Evolutionary conservation across 176 grass and related monocot species (phyloP), one percentile per base, ranked within the genome.

Genomic region (Zoysia japonica): DNA sequence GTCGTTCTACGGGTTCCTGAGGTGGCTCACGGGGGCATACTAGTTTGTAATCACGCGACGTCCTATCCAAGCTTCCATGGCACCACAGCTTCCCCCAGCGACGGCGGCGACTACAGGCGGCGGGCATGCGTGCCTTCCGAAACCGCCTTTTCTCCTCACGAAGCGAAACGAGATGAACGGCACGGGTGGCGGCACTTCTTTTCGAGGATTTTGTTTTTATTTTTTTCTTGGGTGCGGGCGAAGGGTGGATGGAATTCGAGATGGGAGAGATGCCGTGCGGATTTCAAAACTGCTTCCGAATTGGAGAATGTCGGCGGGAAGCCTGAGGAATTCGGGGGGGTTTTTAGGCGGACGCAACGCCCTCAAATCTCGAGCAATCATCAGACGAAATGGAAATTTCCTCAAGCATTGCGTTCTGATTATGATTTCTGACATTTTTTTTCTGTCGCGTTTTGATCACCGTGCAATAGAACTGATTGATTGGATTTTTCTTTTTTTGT

Each of bases 21-120:
- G 91, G 53, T 97, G 94, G 94, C 35, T 97, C 7, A 77, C 89
- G 37, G 94, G 94, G 35, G 71, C 86, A 75, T 94, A 86, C 51
- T 82, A 75, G 85, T 57, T 84, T 28, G 47, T 46, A 72, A 1
- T 52, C 49, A 11, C 10, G 59, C 5, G 11, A 9, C 37, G 49
- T 14, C 12, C 11, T 1, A 14, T 77, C 47, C 43, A 50, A 64
- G 45, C 59, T 36, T 63, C 10, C 20, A 28, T 28, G 28, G 28
- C 28, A 28, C 28, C 28, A 17, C 39, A 43, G 48, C 63, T 55
- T 52, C 35, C 37, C 5, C 28, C 28, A 28, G 28, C 28, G 28
- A 28, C 28, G 28, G 28, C 28, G 28, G 28, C 28, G 28, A 28
- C 37, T 36, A 35, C 20, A 19, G 59, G 4, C 55, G 2, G 39